Evolutionary conservation across 192 early-diverging fungal genomes (phyloP).

Genomic region (Backusella sp.): DNA sequence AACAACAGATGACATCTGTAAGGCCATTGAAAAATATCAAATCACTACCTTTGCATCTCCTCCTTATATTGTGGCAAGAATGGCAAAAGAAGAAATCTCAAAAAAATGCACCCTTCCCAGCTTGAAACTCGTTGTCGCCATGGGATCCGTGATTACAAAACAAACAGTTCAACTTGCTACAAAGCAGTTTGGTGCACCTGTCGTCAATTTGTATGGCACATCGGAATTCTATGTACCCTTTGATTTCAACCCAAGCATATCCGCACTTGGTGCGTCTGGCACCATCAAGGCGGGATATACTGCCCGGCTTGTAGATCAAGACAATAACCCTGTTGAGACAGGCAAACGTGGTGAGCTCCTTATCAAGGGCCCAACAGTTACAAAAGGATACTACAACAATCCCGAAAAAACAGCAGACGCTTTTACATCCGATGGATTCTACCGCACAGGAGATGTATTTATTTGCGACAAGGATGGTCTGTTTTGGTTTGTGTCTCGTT

Average conservation of each 20-base stretch:
- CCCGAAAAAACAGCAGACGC: conserved; percentile 36
- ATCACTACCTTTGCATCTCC: neutral
- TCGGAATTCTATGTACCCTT: neutral
- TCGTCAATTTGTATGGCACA: neutral
- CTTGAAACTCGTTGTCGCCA: conserved; percentile 8
- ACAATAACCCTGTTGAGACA: conserved; percentile 23
- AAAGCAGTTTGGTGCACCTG: neutral
- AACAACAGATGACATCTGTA: conserved; percentile 13
- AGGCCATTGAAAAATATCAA: neutral
- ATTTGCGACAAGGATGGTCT: conserved; percentile 47
- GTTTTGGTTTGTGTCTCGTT: conserved; percentile 68
- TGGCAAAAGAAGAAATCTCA: neutral
- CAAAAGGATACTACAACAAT: conserved; percentile 46
- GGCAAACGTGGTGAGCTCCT: conserved; percentile 55
- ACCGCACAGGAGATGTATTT: conserved; percentile 59
- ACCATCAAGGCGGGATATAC: conserved; percentile 30
- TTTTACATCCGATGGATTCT: conserved; percentile 49
- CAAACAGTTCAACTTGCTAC: neutral
- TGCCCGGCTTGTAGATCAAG: conserved; percentile 42
- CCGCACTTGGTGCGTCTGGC: conserved; percentile 32
- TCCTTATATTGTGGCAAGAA: neutral
- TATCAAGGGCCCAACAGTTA: conserved; percentile 44
- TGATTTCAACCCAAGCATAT: neutral
- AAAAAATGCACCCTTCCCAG: neutral
- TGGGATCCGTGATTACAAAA: neutral